Percentiles rank a stretch among this genome's conserved stretches.
Conservation (phyloP, 257 asterid genomes). For the Schizonepeta tenuifolia region DNA sequence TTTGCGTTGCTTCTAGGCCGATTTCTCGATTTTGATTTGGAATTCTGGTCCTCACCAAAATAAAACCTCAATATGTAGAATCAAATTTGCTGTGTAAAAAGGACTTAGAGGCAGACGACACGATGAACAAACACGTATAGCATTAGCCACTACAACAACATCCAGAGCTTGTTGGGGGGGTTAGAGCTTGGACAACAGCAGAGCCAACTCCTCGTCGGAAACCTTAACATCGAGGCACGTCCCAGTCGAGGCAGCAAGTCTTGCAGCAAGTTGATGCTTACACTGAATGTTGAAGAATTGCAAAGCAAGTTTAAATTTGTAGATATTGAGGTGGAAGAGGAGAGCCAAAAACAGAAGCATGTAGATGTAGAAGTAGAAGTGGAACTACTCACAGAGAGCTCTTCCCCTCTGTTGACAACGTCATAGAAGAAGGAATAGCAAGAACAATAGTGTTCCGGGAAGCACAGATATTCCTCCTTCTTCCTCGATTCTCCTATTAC, state of each 20-base stretch:
- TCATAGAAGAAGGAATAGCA: slow-evolving; percentile 95
- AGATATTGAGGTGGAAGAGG: not conserved
- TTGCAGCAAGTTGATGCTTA: slow-evolving; percentile 96
- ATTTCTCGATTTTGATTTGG: not conserved
- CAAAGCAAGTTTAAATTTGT: too few relatives aligned
- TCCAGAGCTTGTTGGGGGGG: not conserved
- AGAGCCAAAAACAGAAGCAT: not conserved
- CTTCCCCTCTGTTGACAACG: slow-evolving; percentile 88
- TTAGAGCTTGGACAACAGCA: slow-evolving; percentile 65
- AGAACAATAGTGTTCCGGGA: slow-evolving; percentile 75
- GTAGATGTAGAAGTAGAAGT: not conserved
- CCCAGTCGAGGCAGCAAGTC: slow-evolving; percentile 77
- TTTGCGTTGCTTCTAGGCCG: too few relatives aligned
- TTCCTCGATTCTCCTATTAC: slow-evolving; percentile 85
- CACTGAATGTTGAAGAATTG: too few relatives aligned
- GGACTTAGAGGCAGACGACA: too few relatives aligned
- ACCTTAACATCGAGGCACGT: slow-evolving; percentile 59
- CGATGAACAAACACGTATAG: too few relatives aligned
- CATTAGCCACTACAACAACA: too few relatives aligned
- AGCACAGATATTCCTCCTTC: slow-evolving; percentile 87
- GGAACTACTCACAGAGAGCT: slow-evolving; percentile 81
- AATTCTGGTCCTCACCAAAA: not conserved
- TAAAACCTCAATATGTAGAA: not conserved
- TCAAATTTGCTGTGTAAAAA: not conserved
- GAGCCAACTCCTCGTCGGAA: slow-evolving; percentile 81